Evolutionary conservation across 2,329 filamentous ascomycete genomes (phyloP), one percentile per base, ranked within the genome.

Genomic region (Ampelomyces quisqualis): DNA sequence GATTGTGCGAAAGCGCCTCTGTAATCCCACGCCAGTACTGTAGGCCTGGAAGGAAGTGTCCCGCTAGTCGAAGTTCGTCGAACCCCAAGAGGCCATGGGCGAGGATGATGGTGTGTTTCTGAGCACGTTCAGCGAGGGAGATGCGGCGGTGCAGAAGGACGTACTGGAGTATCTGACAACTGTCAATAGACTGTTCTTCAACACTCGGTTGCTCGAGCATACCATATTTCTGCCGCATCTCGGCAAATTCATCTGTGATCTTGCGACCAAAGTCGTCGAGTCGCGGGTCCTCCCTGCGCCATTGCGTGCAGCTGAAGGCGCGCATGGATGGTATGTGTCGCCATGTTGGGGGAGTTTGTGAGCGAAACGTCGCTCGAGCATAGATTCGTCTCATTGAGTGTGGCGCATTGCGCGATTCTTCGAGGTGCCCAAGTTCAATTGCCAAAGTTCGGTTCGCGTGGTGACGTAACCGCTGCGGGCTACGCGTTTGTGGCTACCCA

Each of bases 21-120:
- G 71, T 77, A 23, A 84, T 83, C 1, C 81, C 81, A 30, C 80
- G 74, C 81, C 81, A 84, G 58, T 84, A 84, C 38, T 81, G 75
- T 15, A 84, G 71, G 0, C 78, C 77, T 0, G 80, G 81, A 5
- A 82, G 61, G 24, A 70, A 68, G 9, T 65, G 63, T 1, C 80
- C 79, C 2, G 72, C 77, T 4, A 81, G 67, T 11, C 73, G 77
- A 7, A 84, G 62, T 57, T 84, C 79, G 51, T 82, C 78, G 60
- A 84, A 84, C n/a, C 81, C 81, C 14, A 84, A 67, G 8, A 84
- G 71, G n/a, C 81, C 81, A 64, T 84, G 81, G 4, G 81, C 81
- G 7, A 84, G 76, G 34, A 84, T 75, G 37, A 84, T 76, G 2
- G 80, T 78, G 53, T 82, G 61, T 57, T 78, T 77, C 28, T 68